Percentiles rank a stretch among this genome's conserved stretches.
Conservation (phyloP, 208 protist genomes). For the Strigomonas oncopelti region DNA sequence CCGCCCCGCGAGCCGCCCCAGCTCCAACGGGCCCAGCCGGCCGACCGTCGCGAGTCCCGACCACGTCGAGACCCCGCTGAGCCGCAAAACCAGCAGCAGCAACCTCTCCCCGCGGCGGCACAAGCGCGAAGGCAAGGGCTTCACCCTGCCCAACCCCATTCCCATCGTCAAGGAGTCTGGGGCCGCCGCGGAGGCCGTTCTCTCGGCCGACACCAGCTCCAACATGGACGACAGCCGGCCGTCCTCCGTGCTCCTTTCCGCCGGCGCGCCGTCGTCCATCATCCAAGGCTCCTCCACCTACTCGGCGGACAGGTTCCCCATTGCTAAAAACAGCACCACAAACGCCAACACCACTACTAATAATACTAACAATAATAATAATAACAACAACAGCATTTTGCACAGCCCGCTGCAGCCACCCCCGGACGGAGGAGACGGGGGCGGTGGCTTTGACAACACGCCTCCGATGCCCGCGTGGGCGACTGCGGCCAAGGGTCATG, state of each 20-base stretch:
- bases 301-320: no score
- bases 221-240: background rate
- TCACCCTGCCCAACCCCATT: background rate
- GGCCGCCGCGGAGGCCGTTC: background rate
- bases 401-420: no score
- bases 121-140: conserved; percentile 7
- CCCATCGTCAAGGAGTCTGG: background rate
- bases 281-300: no score
- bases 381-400: no score
- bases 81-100: background rate
- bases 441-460: no score
- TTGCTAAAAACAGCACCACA: no score
- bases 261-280: background rate
- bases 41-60: background rate
- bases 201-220: background rate
- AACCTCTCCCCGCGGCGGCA: background rate
- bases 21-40: background rate
- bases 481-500: no score
- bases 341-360: no score
- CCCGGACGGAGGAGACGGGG: no score
- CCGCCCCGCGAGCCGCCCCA: background rate
- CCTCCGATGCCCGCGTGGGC: no score
- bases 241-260: background rate
- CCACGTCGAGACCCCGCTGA: background rate
- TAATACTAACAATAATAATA: no score